Percentiles rank a stretch among this genome's conserved stretches.
These are phyloP conservation scores for Ceratocystis lukuohia DNA, from an alignment of 2,329 filamentous ascomycete genomes.

Conservation along the genomic window DNA sequence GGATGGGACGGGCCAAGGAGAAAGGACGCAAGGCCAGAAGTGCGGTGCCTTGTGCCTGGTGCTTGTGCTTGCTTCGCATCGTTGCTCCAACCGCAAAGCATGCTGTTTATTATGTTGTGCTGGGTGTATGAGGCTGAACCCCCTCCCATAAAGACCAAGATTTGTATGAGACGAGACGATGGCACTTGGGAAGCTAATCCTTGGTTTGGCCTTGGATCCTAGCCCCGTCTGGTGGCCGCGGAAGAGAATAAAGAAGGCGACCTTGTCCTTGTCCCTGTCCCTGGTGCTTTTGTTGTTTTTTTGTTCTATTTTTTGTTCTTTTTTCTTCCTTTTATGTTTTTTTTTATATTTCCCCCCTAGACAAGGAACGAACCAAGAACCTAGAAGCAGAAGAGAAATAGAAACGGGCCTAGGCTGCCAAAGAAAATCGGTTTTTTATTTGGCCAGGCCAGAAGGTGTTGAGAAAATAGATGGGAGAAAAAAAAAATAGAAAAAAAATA, in stretches of 20 bases:
- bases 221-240: not conserved
- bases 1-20: not conserved
- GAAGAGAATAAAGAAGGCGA: not conserved
- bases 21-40: not conserved
- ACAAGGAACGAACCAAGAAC: not conserved
- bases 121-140: not conserved
- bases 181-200: not conserved
- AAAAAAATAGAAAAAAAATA: not conserved
- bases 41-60: not conserved
- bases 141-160: not conserved
- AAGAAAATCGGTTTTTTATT: not conserved
- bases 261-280: no score
- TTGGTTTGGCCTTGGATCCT: not conserved
- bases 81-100: not conserved
- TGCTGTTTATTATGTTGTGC: not conserved
- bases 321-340: not conserved
- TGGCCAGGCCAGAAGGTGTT: not conserved
- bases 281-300: not conserved
- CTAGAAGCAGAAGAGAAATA: not conserved
- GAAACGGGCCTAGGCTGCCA: not conserved
- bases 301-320: not conserved
- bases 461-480: not conserved
- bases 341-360: not conserved
- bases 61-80: not conserved
- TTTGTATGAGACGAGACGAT: constrained; percentile 6